Percentiles rank a stretch among this genome's conserved stretches.
Conservation (phyloP, 345 rosid species). For the Populus simonii region DNA sequence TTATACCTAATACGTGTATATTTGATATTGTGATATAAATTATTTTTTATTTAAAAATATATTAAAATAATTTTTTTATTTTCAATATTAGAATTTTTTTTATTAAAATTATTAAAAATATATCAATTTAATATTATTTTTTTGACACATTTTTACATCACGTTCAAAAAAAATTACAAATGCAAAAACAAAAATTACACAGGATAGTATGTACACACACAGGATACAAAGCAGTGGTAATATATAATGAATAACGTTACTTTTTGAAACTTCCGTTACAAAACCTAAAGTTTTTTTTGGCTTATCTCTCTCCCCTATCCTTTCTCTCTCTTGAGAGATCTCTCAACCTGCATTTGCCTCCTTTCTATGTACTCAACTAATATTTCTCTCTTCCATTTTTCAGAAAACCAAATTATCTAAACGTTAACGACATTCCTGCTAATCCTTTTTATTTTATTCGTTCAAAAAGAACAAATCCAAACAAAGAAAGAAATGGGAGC, state of each 20-base stretch:
- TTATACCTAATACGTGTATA: no score
- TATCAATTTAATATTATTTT: no score
- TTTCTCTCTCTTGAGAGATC: neutral
- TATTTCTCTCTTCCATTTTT: neutral
- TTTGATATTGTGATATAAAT: no score
- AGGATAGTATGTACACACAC: no score
- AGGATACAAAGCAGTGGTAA: no score
- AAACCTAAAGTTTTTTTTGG: neutral
- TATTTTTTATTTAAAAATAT: no score
- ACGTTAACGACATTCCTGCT: neutral
- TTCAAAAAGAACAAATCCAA: neutral
- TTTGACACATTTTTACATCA: no score
- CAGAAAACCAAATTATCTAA: neutral
- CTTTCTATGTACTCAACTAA: neutral
- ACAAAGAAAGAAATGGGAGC: slow-evolving; percentile 3
- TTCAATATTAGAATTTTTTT: no score
- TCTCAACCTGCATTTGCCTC: neutral
- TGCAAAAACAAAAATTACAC: no score
- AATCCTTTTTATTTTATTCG: neutral
- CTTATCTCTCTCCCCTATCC: neutral
- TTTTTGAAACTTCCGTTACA: neutral
- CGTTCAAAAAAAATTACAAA: no score
- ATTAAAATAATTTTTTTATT: no score
- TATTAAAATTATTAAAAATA: no score
- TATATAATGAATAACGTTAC: neutral